Conservation (phyloP, 2,329 filamentous ascomycete species). For the Aspergillus sp. region DNA sequence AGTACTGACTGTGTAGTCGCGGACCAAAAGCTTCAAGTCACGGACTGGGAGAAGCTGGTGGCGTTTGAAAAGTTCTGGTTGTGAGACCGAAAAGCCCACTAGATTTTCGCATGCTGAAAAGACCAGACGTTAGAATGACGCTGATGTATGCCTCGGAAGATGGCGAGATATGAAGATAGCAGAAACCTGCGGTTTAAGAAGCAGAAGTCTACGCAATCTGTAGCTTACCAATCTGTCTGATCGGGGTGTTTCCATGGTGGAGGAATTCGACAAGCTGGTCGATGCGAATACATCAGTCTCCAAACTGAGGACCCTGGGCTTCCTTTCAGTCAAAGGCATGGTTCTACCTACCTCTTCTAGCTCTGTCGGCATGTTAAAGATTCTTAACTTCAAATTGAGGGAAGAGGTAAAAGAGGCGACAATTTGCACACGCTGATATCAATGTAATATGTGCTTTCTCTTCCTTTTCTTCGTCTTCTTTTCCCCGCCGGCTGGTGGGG, state of each 20-base stretch:
- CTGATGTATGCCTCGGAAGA: not conserved
- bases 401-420: not conserved
- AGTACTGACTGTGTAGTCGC: constrained; percentile 73
- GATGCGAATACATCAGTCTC: not conserved
- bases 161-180: not conserved
- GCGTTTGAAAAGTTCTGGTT: constrained; percentile 81
- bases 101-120: constrained; percentile 75
- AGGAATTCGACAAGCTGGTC: constrained; percentile 73
- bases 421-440: too few relatives aligned
- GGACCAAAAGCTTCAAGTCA: constrained; percentile 82
- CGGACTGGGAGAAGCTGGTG: constrained; percentile 76
- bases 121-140: constrained; percentile 6
- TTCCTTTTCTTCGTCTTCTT: not conserved
- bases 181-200: not conserved
- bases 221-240: constrained; percentile 70
- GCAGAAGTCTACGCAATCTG: too few relatives aligned
- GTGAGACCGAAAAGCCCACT: constrained; percentile 75
- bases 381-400: not conserved
- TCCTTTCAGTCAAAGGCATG: not conserved
- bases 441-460: not conserved
- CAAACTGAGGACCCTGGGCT: not conserved
- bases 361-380: constrained; percentile 67
- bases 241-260: constrained; percentile 85
- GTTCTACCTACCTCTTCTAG: constrained; percentile 67
- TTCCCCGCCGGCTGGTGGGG: not conserved